Percentiles rank a stretch among this genome's conserved stretches.
These are phyloP conservation scores for Amauroascus verrucosus DNA, from an alignment of 2,329 filamentous ascomycete genomes.

Conservation along the genomic window DNA sequence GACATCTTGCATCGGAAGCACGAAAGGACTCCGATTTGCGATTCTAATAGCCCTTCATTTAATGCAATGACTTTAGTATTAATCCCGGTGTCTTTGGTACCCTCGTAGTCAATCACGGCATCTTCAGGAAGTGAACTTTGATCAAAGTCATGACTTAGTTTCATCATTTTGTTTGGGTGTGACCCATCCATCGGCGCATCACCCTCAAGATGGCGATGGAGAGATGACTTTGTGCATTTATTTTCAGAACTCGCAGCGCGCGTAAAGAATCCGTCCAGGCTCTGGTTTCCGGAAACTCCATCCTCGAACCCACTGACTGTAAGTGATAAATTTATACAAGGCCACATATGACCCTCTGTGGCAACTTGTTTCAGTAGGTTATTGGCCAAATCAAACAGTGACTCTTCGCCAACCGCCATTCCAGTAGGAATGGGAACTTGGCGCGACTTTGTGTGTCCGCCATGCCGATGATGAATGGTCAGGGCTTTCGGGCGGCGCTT, in stretches of 20 bases:
- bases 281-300: conserved; percentile 69
- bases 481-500: conserved; percentile 77
- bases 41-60: not conserved
- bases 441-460: conserved; percentile 62
- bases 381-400: conserved; percentile 65
- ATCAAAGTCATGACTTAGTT: not conserved
- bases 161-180: not conserved
- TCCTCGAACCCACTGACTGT: conserved; percentile 91
- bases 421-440: conserved; percentile 67
- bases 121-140: not conserved
- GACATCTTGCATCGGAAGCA: conserved; percentile 57
- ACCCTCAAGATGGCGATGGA: not conserved
- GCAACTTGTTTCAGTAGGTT: conserved; percentile 67
- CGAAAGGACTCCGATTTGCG: conserved; percentile 26
- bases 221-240: not conserved
- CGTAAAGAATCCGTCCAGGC: conserved; percentile 77
- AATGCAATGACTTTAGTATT: not conserved
- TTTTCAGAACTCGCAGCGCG: conserved; percentile 42
- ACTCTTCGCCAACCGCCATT: conserved; percentile 58
- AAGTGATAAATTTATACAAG: conserved; percentile 79
- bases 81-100: not conserved
- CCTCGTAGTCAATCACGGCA: not conserved
- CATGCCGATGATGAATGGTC: conserved; percentile 70
- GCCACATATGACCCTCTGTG: conserved; percentile 71
- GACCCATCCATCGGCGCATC: not conserved